phyloP scores from a whole-genome alignment of 306 rosid genomes.

The Inga laurina region DNA sequence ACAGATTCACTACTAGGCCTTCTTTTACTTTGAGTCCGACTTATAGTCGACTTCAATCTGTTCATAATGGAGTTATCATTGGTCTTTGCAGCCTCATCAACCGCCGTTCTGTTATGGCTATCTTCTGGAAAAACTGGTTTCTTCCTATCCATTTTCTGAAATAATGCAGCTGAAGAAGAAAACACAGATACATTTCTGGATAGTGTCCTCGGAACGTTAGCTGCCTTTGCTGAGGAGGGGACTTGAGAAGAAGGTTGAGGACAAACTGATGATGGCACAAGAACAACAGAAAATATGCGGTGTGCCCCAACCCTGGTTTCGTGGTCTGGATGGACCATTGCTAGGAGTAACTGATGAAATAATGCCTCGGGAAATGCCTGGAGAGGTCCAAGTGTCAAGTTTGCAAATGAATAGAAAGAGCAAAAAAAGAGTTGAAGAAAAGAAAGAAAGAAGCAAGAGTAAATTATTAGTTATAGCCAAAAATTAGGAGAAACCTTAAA shows the following conservation, averaged over 20 bases:
- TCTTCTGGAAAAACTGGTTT: constrained; percentile 47
- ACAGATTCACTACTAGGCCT: constrained; percentile 33
- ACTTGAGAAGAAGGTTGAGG: constrained; percentile 51
- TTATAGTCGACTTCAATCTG: constrained; percentile 66
- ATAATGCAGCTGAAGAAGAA: constrained; percentile 92
- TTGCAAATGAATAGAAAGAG: constrained; percentile 25
- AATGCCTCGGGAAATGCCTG: constrained; percentile 52
- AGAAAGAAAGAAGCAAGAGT: constrained; percentile 43
- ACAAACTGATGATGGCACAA: constrained; percentile 92
- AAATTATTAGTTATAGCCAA: constrained; percentile 25
- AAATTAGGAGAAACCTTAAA: background rate
- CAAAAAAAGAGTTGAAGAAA: constrained; percentile 12
- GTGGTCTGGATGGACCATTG: constrained; percentile 94
- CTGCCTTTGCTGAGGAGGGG: constrained; percentile 39
- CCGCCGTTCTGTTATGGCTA: constrained; percentile 28
- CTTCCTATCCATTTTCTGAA: constrained; percentile 76
- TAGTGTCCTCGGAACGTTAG: constrained; percentile 57
- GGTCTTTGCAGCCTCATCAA: constrained; percentile 29
- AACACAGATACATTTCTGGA: constrained; percentile 58
- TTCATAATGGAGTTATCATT: constrained; percentile 51
- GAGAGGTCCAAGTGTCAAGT: constrained; percentile 19
- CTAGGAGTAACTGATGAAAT: constrained; percentile 87
- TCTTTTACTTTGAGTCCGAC: constrained; percentile 51
- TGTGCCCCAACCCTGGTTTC: constrained; percentile 97
- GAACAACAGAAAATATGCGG: constrained; percentile 91